Evolutionary conservation across 164 flowering plant genomes (phyloP).

Genomic region (Vitis labrusca): DNA sequence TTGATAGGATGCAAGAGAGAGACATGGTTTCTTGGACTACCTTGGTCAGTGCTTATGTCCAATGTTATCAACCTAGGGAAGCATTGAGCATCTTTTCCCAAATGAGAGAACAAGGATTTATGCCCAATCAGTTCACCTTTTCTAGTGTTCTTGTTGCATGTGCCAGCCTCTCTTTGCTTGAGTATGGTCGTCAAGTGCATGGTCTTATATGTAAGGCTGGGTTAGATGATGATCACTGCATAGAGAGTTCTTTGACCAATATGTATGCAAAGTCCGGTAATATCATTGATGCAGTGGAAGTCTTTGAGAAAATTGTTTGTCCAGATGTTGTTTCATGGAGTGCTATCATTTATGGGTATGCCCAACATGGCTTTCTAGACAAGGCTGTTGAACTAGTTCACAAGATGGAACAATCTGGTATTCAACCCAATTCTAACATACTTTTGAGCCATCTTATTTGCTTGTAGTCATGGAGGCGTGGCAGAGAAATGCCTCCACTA

Average conservation of each 20-base stretch:
- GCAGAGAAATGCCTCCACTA: slow-evolving; percentile 52
- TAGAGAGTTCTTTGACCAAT: slow-evolving; percentile 58
- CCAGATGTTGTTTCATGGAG: slow-evolving; percentile 70
- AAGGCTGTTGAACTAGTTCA: slow-evolving; percentile 42
- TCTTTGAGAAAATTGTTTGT: slow-evolving; percentile 31
- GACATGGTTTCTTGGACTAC: slow-evolving; percentile 73
- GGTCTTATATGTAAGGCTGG: slow-evolving; percentile 40
- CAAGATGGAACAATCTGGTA: slow-evolving; percentile 43
- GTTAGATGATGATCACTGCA: slow-evolving; percentile 32
- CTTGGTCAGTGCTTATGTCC: slow-evolving; percentile 48
- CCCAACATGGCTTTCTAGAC: slow-evolving; percentile 54
- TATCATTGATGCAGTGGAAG: slow-evolving; percentile 38
- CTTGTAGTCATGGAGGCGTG: slow-evolving; percentile 71
- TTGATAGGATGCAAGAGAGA: slow-evolving; percentile 48
- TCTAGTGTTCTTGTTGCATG: slow-evolving; percentile 50
- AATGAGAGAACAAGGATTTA: slow-evolving; percentile 49
- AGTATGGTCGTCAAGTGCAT: slow-evolving; percentile 56
- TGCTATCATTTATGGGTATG: slow-evolving; percentile 55
- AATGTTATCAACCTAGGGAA: slow-evolving; percentile 35
- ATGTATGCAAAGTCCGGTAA: slow-evolving; percentile 68
- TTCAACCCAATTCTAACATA: slow-evolving; percentile 45
- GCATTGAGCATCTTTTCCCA: slow-evolving; percentile 40
- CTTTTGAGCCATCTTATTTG: slow-evolving; percentile 53
- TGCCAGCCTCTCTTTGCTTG: slow-evolving; percentile 49
- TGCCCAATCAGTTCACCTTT: slow-evolving; percentile 54